Evolutionary conservation across 805 yeast genomes (phyloP).

Genomic region (Isabelozyma rhagii): DNA sequence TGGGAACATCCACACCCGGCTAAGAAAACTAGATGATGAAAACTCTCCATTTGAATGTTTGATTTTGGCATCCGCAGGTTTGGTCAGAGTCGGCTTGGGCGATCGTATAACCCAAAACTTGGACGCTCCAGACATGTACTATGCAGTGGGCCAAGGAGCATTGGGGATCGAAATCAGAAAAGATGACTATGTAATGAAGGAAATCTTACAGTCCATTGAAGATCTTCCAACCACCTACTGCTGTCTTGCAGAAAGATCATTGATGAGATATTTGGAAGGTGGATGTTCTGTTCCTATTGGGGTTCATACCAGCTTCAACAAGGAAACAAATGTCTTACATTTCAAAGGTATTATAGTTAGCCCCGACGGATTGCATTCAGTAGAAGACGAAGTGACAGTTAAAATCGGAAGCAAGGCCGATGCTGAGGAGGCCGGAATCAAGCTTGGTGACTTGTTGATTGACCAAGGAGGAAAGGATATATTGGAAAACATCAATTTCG

Average conservation of each 20-base stretch:
- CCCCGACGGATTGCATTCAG: constrained; percentile 74
- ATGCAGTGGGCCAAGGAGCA: constrained; percentile 99
- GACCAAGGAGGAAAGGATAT: constrained; percentile 80
- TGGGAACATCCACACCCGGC: constrained; percentile 75
- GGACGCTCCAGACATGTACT: constrained; percentile 77
- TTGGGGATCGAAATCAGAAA: constrained; percentile 85
- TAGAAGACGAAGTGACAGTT: constrained; percentile 50
- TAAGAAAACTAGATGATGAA: constrained; percentile 74
- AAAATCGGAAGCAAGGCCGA: constrained; percentile 49
- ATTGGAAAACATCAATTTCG: constrained; percentile 74
- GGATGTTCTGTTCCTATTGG: constrained; percentile 99
- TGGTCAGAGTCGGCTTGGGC: constrained; percentile 68
- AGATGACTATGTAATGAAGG: constrained; percentile 56
- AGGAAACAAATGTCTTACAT: constrained; percentile 39
- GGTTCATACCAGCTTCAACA: constrained; percentile 59
- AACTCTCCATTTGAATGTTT: constrained; percentile 66
- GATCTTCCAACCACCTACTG: constrained; percentile 65
- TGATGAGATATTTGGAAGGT: constrained; percentile 88
- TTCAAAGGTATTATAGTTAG: constrained; percentile 75
- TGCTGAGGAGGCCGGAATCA: constrained; percentile 66
- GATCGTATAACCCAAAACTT: constrained; percentile 71
- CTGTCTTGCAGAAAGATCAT: constrained; percentile 83
- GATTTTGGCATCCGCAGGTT: constrained; percentile 90
- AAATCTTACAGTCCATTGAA: constrained; percentile 62
- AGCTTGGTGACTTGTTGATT: constrained; percentile 64